These are phyloP conservation scores for Alternaria conjuncta DNA, from an alignment of 2,329 filamentous ascomycete species.

Conservation along the genomic window DNA sequence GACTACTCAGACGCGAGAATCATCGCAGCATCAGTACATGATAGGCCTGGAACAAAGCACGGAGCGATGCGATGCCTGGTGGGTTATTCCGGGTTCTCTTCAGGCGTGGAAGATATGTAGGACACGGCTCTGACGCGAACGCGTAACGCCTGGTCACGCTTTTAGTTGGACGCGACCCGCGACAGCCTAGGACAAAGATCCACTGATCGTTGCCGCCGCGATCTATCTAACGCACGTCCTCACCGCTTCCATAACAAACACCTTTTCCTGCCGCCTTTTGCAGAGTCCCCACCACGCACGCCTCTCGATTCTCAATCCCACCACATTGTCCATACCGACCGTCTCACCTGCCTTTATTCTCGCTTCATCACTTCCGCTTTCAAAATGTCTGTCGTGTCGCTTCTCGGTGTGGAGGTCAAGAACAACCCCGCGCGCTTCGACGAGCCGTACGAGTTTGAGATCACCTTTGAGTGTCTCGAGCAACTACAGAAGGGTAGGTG, in stretches of 20 bases:
- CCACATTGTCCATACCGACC: not conserved
- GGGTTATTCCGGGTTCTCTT: not conserved
- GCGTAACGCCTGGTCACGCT: slow-evolving; percentile 27
- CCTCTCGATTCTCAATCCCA: not conserved
- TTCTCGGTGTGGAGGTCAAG: slow-evolving; percentile 91
- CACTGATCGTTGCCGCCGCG: slow-evolving; percentile 27
- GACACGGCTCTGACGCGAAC: slow-evolving; percentile 14
- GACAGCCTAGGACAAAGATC: slow-evolving; percentile 7
- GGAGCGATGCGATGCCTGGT: not conserved
- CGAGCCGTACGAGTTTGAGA: slow-evolving; percentile 94
- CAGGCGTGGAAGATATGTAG: not conserved
- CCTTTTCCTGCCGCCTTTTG: slow-evolving; percentile 14
- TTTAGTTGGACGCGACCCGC: slow-evolving; percentile 13
- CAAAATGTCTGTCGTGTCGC: slow-evolving; percentile 93
- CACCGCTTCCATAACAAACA: slow-evolving; percentile 31
- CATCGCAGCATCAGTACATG: not conserved
- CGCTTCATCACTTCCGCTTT: slow-evolving; percentile 6
- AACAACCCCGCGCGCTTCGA: slow-evolving; percentile 97
- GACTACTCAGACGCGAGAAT: not conserved
- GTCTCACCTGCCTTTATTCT: not conserved
- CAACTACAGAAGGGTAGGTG: slow-evolving; percentile 82
- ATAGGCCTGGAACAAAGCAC: not conserved
- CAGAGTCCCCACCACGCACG: slow-evolving; percentile 9
- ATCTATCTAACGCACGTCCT: slow-evolving; percentile 31
- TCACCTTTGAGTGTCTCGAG: slow-evolving; percentile 98